Conservation (phyloP, 106 monocot species). For the Narthecium ossifragum region DNA sequence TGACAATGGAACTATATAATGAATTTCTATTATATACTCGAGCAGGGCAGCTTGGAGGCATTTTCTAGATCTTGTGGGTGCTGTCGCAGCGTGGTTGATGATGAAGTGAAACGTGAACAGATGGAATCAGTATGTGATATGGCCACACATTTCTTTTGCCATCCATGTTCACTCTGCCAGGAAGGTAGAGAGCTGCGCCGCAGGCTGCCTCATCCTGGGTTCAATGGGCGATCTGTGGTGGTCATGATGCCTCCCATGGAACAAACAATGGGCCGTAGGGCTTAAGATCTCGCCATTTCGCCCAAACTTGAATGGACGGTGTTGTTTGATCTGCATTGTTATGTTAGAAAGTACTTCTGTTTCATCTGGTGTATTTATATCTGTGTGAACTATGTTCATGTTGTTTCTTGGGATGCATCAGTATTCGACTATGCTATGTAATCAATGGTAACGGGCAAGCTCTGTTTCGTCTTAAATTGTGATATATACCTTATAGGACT, state of each 20-base stretch:
- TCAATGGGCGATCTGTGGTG: slow-evolving; percentile 23
- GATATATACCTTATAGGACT: too few relatives aligned
- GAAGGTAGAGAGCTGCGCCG: slow-evolving; percentile 82
- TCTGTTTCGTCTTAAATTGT: too few relatives aligned
- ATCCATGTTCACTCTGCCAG: slow-evolving; percentile 73
- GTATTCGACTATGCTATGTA: too few relatives aligned
- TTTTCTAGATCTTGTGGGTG: slow-evolving; percentile 46
- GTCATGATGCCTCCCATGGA: slow-evolving; percentile 57
- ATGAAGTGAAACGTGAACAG: slow-evolving; percentile 52
- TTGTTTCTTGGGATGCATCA: too few relatives aligned
- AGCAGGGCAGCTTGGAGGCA: slow-evolving; percentile 65
- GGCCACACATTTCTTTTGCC: slow-evolving; percentile 54
- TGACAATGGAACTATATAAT: too few relatives aligned
- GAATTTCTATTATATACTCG: neutral
- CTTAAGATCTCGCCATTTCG: neutral
- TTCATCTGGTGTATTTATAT: too few relatives aligned
- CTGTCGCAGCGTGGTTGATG: slow-evolving; percentile 26
- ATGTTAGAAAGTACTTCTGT: too few relatives aligned
- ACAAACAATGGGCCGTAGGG: slow-evolving; percentile 55
- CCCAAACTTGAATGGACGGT: too few relatives aligned
- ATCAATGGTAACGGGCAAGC: too few relatives aligned
- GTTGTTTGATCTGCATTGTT: too few relatives aligned
- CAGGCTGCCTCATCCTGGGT: slow-evolving; percentile 64
- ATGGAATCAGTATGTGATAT: slow-evolving; percentile 51
- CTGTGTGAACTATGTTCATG: too few relatives aligned